Evolutionary conservation across 108 stramenopile species (phyloP).

Genomic region (Mediolabrus comicus): DNA sequence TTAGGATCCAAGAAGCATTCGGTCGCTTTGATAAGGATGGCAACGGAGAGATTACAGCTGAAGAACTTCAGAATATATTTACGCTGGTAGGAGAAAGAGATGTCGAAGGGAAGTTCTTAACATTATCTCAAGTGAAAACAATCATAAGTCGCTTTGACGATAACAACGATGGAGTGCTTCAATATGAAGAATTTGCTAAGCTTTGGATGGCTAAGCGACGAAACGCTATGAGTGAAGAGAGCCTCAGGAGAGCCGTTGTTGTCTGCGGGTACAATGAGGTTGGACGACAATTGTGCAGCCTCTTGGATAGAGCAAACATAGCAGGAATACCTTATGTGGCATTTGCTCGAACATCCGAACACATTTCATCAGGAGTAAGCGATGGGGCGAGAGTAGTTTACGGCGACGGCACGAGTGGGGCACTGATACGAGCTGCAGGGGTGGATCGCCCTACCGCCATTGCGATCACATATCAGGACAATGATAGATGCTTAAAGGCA

Average conservation of each 20-base stretch:
- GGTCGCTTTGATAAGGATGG: constrained; percentile 65
- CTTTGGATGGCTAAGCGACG: constrained; percentile 53
- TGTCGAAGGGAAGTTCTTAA: constrained; percentile 44
- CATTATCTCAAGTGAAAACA: constrained; percentile 46
- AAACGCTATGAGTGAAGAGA: constrained; percentile 41
- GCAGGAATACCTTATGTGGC: constrained; percentile 55
- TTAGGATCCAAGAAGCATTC: constrained; percentile 63
- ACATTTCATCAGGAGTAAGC: constrained; percentile 50
- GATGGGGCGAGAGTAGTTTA: constrained; percentile 64
- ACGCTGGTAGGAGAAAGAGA: constrained; percentile 49
- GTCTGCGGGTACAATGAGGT: constrained; percentile 61
- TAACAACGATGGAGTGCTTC: constrained; percentile 40
- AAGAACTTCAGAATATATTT: constrained; percentile 46
- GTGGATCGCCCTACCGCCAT: constrained; percentile 63
- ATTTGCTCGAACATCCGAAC: constrained; percentile 55
- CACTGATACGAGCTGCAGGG: constrained; percentile 63
- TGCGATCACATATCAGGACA: constrained; percentile 50
- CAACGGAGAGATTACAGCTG: constrained; percentile 58
- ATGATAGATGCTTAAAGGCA: constrained; percentile 50
- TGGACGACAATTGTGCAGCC: constrained; percentile 41
- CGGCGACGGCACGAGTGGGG: constrained; percentile 58
- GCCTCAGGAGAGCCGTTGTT: constrained; percentile 47
- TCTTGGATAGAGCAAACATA: constrained; percentile 37
- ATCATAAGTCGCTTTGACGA: constrained; percentile 46
- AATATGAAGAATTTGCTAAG: constrained; percentile 49